These are phyloP conservation scores for Fragilaria radians DNA, from an alignment of 108 stramenopile genomes.

Conservation along the genomic window DNA sequence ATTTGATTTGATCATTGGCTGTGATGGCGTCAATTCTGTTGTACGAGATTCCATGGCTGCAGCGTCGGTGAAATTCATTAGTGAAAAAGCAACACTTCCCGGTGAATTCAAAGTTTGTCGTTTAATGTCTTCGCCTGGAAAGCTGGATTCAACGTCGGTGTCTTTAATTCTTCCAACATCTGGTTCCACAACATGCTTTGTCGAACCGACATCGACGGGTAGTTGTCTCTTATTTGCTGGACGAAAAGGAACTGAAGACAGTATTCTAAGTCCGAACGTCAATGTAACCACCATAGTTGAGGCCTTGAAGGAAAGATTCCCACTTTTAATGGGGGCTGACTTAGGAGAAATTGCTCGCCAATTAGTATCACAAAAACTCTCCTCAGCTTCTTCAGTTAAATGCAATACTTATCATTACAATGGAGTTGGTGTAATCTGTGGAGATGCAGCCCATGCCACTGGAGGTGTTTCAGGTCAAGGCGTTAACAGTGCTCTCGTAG, in stretches of 20 bases:
- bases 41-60: conserved; percentile 34
- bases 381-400: conserved; percentile 41
- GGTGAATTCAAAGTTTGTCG: conserved; percentile 65
- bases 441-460: conserved; percentile 79
- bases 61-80: conserved; percentile 13
- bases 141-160: conserved; percentile 52
- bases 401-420: conserved; percentile 61
- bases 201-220: conserved; percentile 52
- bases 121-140: conserved; percentile 23
- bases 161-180: conserved; percentile 46
- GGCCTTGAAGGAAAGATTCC: conserved; percentile 36
- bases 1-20: conserved; percentile 65
- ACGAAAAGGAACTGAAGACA: conserved; percentile 13
- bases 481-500: conserved; percentile 60
- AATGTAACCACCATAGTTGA: conserved; percentile 17
- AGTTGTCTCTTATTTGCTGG: conserved; percentile 70
- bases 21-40: conserved; percentile 67
- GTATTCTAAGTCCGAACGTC: conserved; percentile 9
- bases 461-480: conserved; percentile 78
- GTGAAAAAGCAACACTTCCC: conserved; percentile 29
- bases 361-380: conserved; percentile 27
- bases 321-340: conserved; percentile 38
- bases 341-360: conserved; percentile 30
- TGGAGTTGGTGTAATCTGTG: conserved; percentile 33
- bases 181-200: conserved; percentile 49